These are phyloP conservation scores for Clonostachys solani DNA, from an alignment of 2,329 filamentous ascomycete genomes.

Conservation along the genomic window DNA sequence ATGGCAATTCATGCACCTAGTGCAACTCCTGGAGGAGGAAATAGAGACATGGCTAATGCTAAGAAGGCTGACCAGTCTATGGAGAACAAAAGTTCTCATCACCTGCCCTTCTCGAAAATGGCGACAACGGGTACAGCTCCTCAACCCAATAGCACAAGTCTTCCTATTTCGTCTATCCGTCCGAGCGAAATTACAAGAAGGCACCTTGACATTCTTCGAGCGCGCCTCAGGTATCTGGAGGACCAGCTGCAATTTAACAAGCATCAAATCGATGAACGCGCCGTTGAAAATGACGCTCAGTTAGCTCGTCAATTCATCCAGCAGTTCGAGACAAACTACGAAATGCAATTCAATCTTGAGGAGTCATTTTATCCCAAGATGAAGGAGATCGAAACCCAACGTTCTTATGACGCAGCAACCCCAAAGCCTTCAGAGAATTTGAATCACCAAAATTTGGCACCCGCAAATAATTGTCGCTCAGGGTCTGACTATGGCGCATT, in stretches of 20 bases:
- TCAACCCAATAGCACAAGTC: slow-evolving; percentile 9
- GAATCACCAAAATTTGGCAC: slow-evolving; percentile 4
- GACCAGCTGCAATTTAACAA: slow-evolving; percentile 58
- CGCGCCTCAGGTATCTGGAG: slow-evolving; percentile 51
- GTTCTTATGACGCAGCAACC: not conserved
- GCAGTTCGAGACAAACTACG: slow-evolving; percentile 42
- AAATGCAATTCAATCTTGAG: slow-evolving; percentile 41
- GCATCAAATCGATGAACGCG: slow-evolving; percentile 56
- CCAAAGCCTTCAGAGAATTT: not conserved
- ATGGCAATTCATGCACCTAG: not conserved
- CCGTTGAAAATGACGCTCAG: slow-evolving; percentile 37
- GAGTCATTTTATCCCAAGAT: slow-evolving; percentile 31
- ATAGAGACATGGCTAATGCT: not conserved
- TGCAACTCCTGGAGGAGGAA: no score
- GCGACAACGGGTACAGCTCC: not conserved
- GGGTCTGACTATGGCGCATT: not conserved
- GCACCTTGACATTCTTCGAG: slow-evolving; percentile 47
- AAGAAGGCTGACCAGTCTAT: not conserved
- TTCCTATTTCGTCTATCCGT: slow-evolving; percentile 54
- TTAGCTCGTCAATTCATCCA: slow-evolving; percentile 39
- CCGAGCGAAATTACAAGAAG: slow-evolving; percentile 57
- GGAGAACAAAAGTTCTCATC: not conserved
- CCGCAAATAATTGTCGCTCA: slow-evolving; percentile 1
- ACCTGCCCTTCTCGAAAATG: not conserved
- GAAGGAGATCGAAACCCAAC: slow-evolving; percentile 9